phyloP scores from a whole-genome alignment of 805 yeast species.

The Isabelozyma heimii region DNA sequence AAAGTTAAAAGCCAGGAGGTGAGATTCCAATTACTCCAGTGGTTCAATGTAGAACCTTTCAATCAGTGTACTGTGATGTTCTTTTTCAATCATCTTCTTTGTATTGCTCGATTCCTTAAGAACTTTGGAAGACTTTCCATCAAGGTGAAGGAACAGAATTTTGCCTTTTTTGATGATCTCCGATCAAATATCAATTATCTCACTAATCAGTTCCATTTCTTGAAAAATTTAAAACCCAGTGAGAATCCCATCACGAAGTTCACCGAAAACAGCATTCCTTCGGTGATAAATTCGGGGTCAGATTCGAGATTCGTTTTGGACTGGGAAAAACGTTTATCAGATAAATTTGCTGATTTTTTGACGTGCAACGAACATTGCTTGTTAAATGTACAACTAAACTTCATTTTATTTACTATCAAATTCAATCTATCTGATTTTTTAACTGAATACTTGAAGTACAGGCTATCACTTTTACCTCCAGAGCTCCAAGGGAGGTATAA shows the following conservation, averaged over 20 bases:
- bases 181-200: not conserved
- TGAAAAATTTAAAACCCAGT: slow-evolving; percentile 2
- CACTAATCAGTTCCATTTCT: no score
- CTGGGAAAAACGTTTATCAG: slow-evolving; percentile 29
- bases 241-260: slow-evolving; percentile 3
- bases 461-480: slow-evolving; percentile 5
- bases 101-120: slow-evolving; percentile 13
- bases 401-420: slow-evolving; percentile 30
- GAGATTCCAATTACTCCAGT: slow-evolving; percentile 29
- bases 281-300: not conserved
- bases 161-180: not conserved
- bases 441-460: slow-evolving; percentile 13
- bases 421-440: slow-evolving; percentile 20
- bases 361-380: slow-evolving; percentile 26
- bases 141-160: slow-evolving; percentile 4
- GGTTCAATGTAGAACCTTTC: slow-evolving; percentile 39
- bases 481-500: slow-evolving; percentile 1
- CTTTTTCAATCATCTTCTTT: slow-evolving; percentile 15
- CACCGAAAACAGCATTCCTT: slow-evolving; percentile 5
- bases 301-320: slow-evolving; percentile 15
- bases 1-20: slow-evolving; percentile 6
- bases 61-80: slow-evolving; percentile 21
- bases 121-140: slow-evolving; percentile 5
- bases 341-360: slow-evolving; percentile 19
- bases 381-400: slow-evolving; percentile 36